Base-by-base conservation (phyloP, 1,139 yeast genomes). In the Taphrina pruni region DNA sequence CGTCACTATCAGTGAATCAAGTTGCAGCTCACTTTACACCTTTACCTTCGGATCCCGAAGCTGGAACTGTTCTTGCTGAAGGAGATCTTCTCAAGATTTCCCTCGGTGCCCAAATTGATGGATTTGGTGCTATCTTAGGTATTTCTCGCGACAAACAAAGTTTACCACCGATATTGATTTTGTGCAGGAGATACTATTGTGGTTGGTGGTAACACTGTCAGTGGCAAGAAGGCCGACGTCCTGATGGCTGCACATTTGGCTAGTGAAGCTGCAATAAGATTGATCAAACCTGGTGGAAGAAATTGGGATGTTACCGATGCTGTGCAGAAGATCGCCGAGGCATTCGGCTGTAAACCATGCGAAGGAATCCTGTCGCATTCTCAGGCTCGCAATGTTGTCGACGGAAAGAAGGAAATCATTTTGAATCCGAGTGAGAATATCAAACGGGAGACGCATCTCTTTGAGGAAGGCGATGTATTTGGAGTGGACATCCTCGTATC, bases 91-190 rank as follows among this genome's bases (percentile, higher is more conserved):
- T 87, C 74, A 89, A 87, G 78, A 81, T 89, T 77, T 86, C 86
- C 81, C 84, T 89, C 74, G 95, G 95, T 73, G 89, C 87, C 62
- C 94, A 89, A 78, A 83, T 89, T 72, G 94, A 88, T 76, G 93
- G 94, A 32, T 88, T 83, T 78, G 92, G 92, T 52, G 82, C 90
- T 66, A 83, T 87, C 75, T 84, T 87, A 60, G 90, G 67, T 58
- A 14, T n/a, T 39, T 41, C 8, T 7, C 32, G 32, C 32, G 32
- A 38, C 17, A 20, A n/a, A 1, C 6, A 11, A 20, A 14, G 12
- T 14, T 11, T 11, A 8, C 39, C 11, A 11, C 21, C 57, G 4
- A 8, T 41, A 56, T 20, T 56, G 60, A 56, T 17, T 8, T 11
- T 21, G 6, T 32, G 21, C 46, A 58, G 62, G 88, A 71, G 93